phyloP scores from a whole-genome alignment of 2,329 filamentous ascomycete species.

The Cercospora sp. region DNA sequence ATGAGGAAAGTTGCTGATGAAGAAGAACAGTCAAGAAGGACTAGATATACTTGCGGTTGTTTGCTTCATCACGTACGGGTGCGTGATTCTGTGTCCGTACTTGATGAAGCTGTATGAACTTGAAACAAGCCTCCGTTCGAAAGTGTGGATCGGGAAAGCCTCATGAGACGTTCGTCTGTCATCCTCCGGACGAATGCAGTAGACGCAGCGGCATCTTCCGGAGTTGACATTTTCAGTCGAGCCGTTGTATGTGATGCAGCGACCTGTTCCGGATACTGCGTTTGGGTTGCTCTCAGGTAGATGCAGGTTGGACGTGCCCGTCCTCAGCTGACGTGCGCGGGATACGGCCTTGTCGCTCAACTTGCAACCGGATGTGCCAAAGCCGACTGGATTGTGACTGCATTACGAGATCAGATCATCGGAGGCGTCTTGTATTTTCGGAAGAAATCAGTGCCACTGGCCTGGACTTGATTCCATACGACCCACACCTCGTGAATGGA shows the following conservation, averaged over 20 bases:
- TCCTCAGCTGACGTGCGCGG: background rate
- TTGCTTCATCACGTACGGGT: background rate
- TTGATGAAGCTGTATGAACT: conserved; percentile 3
- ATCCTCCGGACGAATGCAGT: background rate
- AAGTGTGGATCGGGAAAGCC: background rate
- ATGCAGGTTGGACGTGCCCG: background rate
- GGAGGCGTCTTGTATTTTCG: background rate
- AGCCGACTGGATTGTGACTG: background rate
- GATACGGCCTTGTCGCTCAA: background rate
- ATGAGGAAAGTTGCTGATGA: background rate
- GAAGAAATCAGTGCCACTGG: background rate
- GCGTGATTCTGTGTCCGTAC: background rate
- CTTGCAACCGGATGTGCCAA: background rate
- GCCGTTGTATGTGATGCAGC: background rate
- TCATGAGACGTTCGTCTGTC: background rate
- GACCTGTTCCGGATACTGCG: background rate
- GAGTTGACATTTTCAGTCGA: background rate
- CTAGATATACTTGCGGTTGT: background rate
- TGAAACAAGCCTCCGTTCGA: conserved; percentile 12
- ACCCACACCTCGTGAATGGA: background rate
- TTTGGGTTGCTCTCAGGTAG: background rate
- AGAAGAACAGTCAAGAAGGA: background rate
- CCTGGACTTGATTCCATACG: background rate
- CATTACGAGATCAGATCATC: background rate
- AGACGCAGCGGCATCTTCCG: background rate